phyloP scores from a whole-genome alignment of 345 rosid genomes.

The Fremontodendron californicum region DNA sequence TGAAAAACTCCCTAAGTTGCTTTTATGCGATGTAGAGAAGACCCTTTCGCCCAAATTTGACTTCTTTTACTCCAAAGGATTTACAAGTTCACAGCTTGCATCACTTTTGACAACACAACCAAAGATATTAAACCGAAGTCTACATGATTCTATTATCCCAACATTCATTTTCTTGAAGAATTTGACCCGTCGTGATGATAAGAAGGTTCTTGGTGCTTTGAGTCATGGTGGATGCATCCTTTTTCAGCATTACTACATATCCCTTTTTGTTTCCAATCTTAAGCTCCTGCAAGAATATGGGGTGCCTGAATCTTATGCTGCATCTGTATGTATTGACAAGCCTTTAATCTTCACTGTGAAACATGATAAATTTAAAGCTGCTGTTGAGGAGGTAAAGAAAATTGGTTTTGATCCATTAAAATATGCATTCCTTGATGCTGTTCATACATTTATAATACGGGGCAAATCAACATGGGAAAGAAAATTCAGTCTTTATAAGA shows the following conservation, averaged over 20 bases:
- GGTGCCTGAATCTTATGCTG: too few relatives aligned
- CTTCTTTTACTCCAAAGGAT: not conserved
- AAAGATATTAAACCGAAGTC: not conserved
- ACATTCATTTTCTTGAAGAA: not conserved
- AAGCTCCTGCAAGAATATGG: too few relatives aligned
- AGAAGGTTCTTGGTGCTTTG: not conserved
- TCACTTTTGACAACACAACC: not conserved
- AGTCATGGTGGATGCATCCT: too few relatives aligned
- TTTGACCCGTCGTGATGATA: not conserved
- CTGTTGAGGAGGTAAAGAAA: not conserved
- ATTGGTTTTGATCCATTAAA: constrained; percentile 23
- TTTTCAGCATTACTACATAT: too few relatives aligned
- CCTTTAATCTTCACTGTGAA: too few relatives aligned
- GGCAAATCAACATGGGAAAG: constrained; percentile 10
- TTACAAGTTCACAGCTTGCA: not conserved
- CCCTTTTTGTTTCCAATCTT: too few relatives aligned
- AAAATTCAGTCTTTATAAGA: constrained; percentile 11
- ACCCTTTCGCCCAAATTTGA: not conserved
- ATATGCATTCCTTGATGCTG: constrained; percentile 11
- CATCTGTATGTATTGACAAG: too few relatives aligned
- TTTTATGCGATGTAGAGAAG: not conserved
- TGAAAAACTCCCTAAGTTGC: not conserved
- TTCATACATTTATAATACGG: not conserved
- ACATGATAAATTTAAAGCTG: not conserved
- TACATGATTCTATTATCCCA: not conserved